These are phyloP conservation scores for Dipodascus albidus DNA, from an alignment of 805 yeast genomes.

Conservation along the genomic window DNA sequence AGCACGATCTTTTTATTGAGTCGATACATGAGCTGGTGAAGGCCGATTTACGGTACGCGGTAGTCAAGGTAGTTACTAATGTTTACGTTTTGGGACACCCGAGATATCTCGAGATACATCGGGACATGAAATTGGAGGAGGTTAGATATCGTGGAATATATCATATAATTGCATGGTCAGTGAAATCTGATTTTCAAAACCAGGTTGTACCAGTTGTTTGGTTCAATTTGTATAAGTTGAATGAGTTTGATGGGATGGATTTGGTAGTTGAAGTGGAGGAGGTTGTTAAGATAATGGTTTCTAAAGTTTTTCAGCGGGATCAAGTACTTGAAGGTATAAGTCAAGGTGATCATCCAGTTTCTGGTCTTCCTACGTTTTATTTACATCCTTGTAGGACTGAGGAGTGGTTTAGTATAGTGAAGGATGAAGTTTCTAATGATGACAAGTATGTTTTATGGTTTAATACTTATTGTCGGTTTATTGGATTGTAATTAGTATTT, in stretches of 20 bases:
- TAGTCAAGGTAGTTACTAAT: background rate
- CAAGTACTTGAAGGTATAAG: background rate
- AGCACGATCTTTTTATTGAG: background rate
- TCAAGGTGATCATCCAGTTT: conserved; percentile 7
- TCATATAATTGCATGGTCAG: background rate
- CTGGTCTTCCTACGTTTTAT: conserved; percentile 7
- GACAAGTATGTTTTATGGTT: background rate
- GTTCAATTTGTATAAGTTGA: background rate
- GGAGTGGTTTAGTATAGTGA: background rate
- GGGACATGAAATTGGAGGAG: background rate
- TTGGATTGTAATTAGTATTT: background rate
- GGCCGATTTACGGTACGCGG: background rate
- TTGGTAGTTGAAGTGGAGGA: background rate
- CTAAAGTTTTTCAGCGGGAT: background rate
- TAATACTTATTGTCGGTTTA: background rate
- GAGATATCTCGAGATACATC: background rate
- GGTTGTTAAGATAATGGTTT: background rate
- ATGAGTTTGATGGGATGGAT: background rate
- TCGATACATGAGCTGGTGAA: background rate
- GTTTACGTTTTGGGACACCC: background rate
- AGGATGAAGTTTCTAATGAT: background rate
- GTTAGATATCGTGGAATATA: background rate
- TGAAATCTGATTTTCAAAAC: background rate
- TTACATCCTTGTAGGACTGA: conserved; percentile 9
- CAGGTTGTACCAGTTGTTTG: background rate